Base-by-base conservation (phyloP, 192 early-diverging fungal genomes). In the Rhizophagus prolifer region DNA sequence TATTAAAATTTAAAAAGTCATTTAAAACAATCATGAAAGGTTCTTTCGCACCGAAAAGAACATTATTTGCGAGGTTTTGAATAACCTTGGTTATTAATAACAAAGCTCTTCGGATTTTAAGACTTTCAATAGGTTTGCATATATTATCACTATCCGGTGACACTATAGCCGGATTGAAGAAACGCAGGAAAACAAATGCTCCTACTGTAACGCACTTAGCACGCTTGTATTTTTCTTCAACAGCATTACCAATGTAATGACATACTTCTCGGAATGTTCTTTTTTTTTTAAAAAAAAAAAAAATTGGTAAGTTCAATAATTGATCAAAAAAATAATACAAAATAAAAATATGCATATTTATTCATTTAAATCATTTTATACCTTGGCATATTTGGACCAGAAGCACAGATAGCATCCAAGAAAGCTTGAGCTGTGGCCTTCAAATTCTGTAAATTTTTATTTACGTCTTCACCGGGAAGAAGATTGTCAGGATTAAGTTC, bases 31-130 rank as follows among this genome's bases (percentile, higher is more conserved):
- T 90, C 96, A 99, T 98, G 81, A 91, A 99, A 2, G 90, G 88
- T 86, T 99, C 97, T 82, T 99, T 99, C 73, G 88, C 87, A 67
- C 96, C 96, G 84, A 99, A 99, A 46, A 94, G 84, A 19, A 97
- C 93, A 78, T 97, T 94, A 79, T 99, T 99, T 30, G 96, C 96
- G 62, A 99, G 79, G 78, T 97, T 97, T 72, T 97, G 96, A 67
- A 98, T 96, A 16, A 97, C 94, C 81, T 98, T 99, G 25, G 96
- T 97, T 58, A 92, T 92, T 41, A 98, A 84, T 58, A 99, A 81
- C 60, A 96, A 83, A 54, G 97, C 96, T 72, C 97, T 91, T 25
- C 93, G 88, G 59, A 97, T 84, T 54, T 91, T 88, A 61, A 84
- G 81, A 38, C 87, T 84, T 34, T 91, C 87, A 16, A 84, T 79